phyloP scores from a whole-genome alignment of 495 filamentous ascomycete species.

The Penicillium bovifimosum region DNA sequence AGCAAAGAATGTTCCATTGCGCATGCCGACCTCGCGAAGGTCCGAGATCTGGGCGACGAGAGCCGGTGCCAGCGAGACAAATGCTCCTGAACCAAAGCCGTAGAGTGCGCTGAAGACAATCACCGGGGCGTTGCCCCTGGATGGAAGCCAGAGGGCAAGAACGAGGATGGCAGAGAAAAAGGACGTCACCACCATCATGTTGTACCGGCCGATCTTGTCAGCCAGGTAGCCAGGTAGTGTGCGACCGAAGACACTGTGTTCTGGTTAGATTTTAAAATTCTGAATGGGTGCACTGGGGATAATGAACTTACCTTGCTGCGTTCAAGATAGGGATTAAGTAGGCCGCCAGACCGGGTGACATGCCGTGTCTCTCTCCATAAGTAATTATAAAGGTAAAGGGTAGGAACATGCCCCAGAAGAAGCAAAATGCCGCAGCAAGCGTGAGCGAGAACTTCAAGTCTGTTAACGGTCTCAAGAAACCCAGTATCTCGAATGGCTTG shows the following conservation, averaged over 20 bases:
- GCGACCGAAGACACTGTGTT: conserved; percentile 58
- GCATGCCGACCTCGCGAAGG: conserved; percentile 64
- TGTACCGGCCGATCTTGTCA: conserved; percentile 69
- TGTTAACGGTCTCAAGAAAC: conserved; percentile 56
- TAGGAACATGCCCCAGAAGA: conserved; percentile 68
- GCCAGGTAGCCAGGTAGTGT: conserved; percentile 67
- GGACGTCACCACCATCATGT: conserved; percentile 61
- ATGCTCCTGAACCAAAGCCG: conserved; percentile 69
- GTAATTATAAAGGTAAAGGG: conserved; percentile 69
- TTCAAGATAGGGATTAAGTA: conserved; percentile 72
- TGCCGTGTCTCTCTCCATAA: conserved; percentile 52
- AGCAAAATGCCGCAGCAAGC: conserved; percentile 51
- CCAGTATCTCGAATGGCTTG: conserved; percentile 45
- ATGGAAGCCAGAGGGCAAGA: conserved; percentile 65
- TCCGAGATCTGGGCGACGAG: conserved; percentile 68
- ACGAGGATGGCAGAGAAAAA: conserved; percentile 56
- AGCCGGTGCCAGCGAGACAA: conserved; percentile 55
- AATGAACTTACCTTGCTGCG: conserved; percentile 51
- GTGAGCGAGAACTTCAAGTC: conserved; percentile 51
- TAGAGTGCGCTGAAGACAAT: conserved; percentile 63
- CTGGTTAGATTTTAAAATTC: background rate
- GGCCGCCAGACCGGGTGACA: conserved; percentile 50
- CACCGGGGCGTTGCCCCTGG: conserved; percentile 51
- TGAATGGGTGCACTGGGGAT: background rate
- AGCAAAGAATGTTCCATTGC: conserved; percentile 64